Evolutionary conservation across 768 basidiomycete genomes (phyloP).

Genomic region (Tulasnella sp.): DNA sequence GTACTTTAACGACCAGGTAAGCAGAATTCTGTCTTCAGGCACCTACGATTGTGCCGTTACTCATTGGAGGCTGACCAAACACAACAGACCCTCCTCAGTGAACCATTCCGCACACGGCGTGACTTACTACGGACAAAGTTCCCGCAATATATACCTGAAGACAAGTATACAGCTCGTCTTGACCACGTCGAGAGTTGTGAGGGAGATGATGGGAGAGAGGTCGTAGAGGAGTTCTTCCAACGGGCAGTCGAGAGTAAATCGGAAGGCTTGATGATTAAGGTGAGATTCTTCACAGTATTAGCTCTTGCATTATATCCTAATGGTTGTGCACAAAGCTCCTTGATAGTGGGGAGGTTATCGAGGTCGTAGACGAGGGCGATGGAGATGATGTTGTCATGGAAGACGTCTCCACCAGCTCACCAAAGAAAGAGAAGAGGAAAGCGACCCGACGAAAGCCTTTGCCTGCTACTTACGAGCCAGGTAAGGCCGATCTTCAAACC

Average conservation of each 20-base stretch:
- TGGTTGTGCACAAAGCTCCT: conserved; percentile 55
- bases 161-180: conserved; percentile 59
- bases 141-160: conserved; percentile 53
- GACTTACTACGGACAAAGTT: conserved; percentile 66
- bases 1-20: conserved; percentile 78
- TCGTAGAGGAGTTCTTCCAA: conserved; percentile 75
- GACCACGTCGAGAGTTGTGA: conserved; percentile 74
- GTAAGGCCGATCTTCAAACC: conserved; percentile 43
- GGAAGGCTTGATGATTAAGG: conserved; percentile 96
- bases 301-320: conserved; percentile 32
- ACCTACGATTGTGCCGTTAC: conserved; percentile 10
- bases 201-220: conserved; percentile 62
- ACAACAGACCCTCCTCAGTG: conserved; percentile 65
- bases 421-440: conserved; percentile 44
- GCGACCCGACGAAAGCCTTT: conserved; percentile 58
- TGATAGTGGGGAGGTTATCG: conserved; percentile 55
- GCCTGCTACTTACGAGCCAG: conserved; percentile 84
- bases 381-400: neutral
- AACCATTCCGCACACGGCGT: conserved; percentile 72
- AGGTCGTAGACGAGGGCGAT: conserved; percentile 41
- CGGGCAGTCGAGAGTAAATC: conserved; percentile 73
- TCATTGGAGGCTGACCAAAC: neutral
- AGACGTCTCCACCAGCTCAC: conserved; percentile 34
- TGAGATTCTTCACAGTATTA: conserved; percentile 40
- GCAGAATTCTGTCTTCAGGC: conserved; percentile 39